Conservation (phyloP, 1,139 yeast genomes). For the Saccharomyces hybrid region DNA sequence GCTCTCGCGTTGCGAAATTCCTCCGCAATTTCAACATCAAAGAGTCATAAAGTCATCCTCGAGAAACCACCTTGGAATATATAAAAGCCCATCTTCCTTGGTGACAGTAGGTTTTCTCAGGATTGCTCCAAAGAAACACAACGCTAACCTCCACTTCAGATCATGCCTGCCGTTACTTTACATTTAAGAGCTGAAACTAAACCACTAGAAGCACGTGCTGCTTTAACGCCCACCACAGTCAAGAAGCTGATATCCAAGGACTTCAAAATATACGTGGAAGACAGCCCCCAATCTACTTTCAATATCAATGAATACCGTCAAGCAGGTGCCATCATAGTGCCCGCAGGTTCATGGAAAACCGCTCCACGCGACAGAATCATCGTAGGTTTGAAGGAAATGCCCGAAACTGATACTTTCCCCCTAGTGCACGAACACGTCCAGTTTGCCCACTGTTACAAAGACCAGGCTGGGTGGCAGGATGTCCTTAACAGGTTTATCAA, state of each 20-base stretch:
- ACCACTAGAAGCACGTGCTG: constrained; percentile 96
- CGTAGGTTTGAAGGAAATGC: constrained; percentile 89
- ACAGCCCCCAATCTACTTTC: constrained; percentile 77
- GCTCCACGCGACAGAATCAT: constrained; percentile 90
- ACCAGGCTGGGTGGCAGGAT: constrained; percentile 95
- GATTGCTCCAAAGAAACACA: background rate
- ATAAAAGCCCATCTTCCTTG: background rate
- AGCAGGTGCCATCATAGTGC: constrained; percentile 82
- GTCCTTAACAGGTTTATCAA: constrained; percentile 81
- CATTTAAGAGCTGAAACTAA: constrained; percentile 94
- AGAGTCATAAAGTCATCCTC: constrained; percentile 1
- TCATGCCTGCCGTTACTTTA: constrained; percentile 40
- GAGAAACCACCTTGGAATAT: background rate
- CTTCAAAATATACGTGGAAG: constrained; percentile 79
- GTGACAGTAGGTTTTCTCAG: constrained; percentile 1
- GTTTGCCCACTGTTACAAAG: constrained; percentile 96
- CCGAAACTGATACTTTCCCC: constrained; percentile 85
- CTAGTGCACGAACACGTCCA: constrained; percentile 92
- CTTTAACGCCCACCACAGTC: constrained; percentile 86
- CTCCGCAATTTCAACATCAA: background rate
- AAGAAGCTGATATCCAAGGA: constrained; percentile 82
- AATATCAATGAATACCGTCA: constrained; percentile 62
- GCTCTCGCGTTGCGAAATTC: background rate
- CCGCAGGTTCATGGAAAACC: constrained; percentile 82
- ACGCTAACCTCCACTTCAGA: background rate